Percentiles rank a stretch among this genome's conserved stretches.
Conservation (phyloP, 2,329 filamentous ascomycete species). For the Aspergillus texensis region DNA sequence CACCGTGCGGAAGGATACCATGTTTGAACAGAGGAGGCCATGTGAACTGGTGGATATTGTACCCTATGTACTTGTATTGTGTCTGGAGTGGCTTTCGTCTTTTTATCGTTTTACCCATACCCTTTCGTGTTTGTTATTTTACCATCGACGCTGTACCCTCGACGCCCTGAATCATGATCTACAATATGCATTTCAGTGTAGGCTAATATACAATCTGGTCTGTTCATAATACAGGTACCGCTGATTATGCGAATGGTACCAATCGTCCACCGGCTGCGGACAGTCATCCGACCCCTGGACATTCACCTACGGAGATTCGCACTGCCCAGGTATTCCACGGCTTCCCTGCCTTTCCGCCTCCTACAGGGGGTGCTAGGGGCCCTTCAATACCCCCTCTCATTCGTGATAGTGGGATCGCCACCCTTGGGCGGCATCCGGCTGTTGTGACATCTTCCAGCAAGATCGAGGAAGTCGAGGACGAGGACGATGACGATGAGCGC, state of each 20-base stretch:
- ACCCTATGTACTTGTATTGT: constrained; percentile 17
- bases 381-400: constrained; percentile 68
- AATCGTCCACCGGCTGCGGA: constrained; percentile 66
- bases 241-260: constrained; percentile 51
- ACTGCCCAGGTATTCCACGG: constrained; percentile 74
- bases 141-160: constrained; percentile 21
- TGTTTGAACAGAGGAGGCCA: constrained; percentile 5
- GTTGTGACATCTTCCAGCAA: constrained; percentile 37
- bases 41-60: constrained; percentile 9
- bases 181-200: constrained; percentile 39
- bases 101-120: constrained; percentile 21
- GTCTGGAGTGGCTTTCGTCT: constrained; percentile 8
- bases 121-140: constrained; percentile 25
- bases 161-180: constrained; percentile 14
- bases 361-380: constrained; percentile 51
- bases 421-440: constrained; percentile 36
- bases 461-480: constrained; percentile 22
- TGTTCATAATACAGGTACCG: constrained; percentile 38
- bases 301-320: constrained; percentile 67
- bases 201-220: constrained; percentile 41
- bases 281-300: constrained; percentile 45
- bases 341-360: constrained; percentile 66
- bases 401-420: constrained; percentile 56
- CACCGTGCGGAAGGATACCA: constrained; percentile 10
- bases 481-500: constrained; percentile 29